phyloP scores from a whole-genome alignment of 2,329 filamentous ascomycete genomes.

The Alternaria ventricosa region DNA sequence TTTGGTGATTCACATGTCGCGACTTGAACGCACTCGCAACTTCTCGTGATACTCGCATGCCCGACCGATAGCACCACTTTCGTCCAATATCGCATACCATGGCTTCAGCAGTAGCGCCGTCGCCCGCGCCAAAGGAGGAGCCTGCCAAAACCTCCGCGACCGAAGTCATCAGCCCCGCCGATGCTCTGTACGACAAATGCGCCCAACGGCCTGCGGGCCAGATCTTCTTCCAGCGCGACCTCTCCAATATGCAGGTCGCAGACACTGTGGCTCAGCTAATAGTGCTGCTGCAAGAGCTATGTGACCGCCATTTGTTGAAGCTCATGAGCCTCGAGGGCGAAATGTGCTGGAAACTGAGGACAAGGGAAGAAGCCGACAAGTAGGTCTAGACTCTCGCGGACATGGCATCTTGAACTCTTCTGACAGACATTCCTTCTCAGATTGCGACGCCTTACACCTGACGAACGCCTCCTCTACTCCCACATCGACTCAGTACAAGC shows the following conservation, averaged over 20 bases:
- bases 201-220: conserved; percentile 42
- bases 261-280: conserved; percentile 43
- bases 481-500: conserved; percentile 85
- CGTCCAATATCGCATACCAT: conserved; percentile 17
- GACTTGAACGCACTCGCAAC: conserved; percentile 10
- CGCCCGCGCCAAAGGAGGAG: conserved; percentile 29
- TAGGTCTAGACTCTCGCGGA: conserved; percentile 17
- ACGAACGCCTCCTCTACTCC: conserved; percentile 86
- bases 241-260: conserved; percentile 46
- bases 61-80: conserved; percentile 25
- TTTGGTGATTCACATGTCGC: conserved; percentile 8
- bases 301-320: conserved; percentile 47
- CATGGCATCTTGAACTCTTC: neutral
- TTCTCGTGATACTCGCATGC: conserved; percentile 17
- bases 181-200: conserved; percentile 49
- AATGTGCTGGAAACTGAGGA: conserved; percentile 47
- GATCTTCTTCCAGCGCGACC: conserved; percentile 50
- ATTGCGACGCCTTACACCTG: conserved; percentile 58
- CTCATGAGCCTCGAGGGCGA: conserved; percentile 45
- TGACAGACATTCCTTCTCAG: conserved; percentile 27
- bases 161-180: conserved; percentile 29
- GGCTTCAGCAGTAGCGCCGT: conserved; percentile 29
- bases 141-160: conserved; percentile 9
- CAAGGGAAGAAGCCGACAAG: conserved; percentile 46
- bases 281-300: conserved; percentile 41